phyloP scores from a whole-genome alignment of 257 asterid genomes.

The Nicotiana benthamiana region DNA sequence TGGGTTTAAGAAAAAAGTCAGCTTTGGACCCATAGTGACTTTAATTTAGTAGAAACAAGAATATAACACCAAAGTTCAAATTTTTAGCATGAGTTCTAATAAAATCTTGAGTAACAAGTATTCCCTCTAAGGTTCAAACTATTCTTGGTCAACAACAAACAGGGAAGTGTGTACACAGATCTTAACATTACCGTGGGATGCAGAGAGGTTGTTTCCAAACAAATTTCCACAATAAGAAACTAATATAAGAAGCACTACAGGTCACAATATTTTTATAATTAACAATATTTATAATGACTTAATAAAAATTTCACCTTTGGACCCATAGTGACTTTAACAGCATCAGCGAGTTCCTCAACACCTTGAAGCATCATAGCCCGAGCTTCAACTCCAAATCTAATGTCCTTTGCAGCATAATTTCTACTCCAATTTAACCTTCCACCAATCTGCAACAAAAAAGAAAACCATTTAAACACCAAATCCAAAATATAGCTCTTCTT shows the following conservation, averaged over 20 bases:
- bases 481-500: background rate
- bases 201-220: too few relatives aligned
- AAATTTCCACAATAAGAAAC: background rate
- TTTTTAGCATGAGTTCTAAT: background rate
- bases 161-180: too few relatives aligned
- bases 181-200: too few relatives aligned
- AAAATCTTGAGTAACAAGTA: background rate
- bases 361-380: slow-evolving; percentile 54
- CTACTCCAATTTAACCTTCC: slow-evolving; percentile 41
- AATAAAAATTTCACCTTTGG: slow-evolving; percentile 31
- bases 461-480: background rate
- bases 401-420: slow-evolving; percentile 52
- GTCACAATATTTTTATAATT: too few relatives aligned
- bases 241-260: background rate
- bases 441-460: slow-evolving; percentile 24
- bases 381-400: slow-evolving; percentile 59
- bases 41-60: background rate
- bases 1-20: background rate
- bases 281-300: background rate
- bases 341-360: slow-evolving; percentile 57
- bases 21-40: too few relatives aligned
- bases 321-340: slow-evolving; percentile 63
- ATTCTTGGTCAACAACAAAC: background rate
- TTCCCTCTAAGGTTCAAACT: background rate
- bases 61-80: background rate